Evolutionary conservation across 805 yeast species (phyloP), one percentile per base, ranked within the genome.

Genomic region (Metschnikowia picachoensis): DNA sequence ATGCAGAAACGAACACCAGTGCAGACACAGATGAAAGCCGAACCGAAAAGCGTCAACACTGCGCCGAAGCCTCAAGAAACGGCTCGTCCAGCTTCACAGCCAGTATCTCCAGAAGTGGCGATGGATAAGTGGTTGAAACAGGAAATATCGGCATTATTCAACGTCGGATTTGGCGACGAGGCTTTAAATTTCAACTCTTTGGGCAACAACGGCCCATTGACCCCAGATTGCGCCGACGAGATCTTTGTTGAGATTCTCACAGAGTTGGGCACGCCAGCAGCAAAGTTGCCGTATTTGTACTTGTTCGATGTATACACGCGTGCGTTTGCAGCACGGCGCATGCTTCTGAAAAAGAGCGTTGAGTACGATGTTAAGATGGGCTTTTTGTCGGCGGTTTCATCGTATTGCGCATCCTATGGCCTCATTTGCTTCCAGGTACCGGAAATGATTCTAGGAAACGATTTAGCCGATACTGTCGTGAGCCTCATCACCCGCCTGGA

Each of bases 381-480:
- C 6, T 47, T 80, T 7, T 63, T 81, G 41, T 70, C 74, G 45
- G 80, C 80, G 47, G 65, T 78, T 20, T 72, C 77, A 38, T 62
- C 77, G 35, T 66, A 77, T 35, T 60, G 78, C 13, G 66, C 81
- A 12, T 80, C 85, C 25, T 87, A 82, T 62, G 89, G 87, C 0
- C 67, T 83, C 28, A 82, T 86, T 17, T 64, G 83, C 17, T 82
- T 86, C 58, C 88, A 83, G 61, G 77, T 82, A 3, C 83, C 86
- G 9, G 91, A 83, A 45, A 77, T 79, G 77, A 76, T 78, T 46
- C 47, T 70, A 34, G 68, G 73, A 50, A 66, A 67, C 49, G 69
- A 73, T 39, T 50, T 75, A 15, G 60, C 63, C 12, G 46, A 43
- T 9, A 51, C 66, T 1, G 52, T 68, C 6, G 57, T 58, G 13